Percentiles rank a stretch among this genome's conserved stretches.
Conservation (phyloP, 495 filamentous ascomycete genomes). For the Lasiosphaeria hispida region DNA sequence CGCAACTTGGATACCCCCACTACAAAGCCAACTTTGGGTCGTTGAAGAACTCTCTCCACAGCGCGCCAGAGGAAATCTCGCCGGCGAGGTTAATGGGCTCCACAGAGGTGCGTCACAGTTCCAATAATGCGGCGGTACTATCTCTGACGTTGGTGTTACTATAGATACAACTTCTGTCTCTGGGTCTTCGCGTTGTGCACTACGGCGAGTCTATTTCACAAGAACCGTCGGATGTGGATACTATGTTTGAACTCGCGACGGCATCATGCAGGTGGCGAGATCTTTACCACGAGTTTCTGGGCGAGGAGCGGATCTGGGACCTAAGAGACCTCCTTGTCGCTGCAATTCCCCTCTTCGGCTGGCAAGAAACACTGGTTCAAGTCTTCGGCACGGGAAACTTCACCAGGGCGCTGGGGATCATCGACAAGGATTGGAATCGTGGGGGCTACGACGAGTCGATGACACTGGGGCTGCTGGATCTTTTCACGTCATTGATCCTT, state of each 20-base stretch:
- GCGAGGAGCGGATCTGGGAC: conserved; percentile 22
- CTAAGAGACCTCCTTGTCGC: conserved; percentile 21
- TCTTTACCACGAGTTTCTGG: conserved; percentile 16
- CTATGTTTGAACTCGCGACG: not conserved
- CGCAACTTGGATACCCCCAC: not conserved
- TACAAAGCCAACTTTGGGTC: not conserved
- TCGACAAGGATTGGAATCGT: conserved; percentile 18
- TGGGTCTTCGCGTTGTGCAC: conserved; percentile 10
- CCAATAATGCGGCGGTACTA: not conserved
- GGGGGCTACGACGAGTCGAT: conserved; percentile 15
- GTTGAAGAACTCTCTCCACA: not conserved
- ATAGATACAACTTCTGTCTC: conserved; percentile 12
- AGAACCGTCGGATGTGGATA: not conserved
- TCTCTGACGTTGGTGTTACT: not conserved
- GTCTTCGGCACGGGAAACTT: conserved; percentile 2
- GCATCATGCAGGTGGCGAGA: conserved; percentile 8
- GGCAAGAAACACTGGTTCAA: not conserved
- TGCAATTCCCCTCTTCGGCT: conserved; percentile 13
- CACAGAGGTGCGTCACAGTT: conserved; percentile 15
- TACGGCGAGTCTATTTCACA: not conserved
- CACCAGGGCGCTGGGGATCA: not conserved
- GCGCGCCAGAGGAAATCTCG: not conserved
- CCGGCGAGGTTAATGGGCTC: conserved; percentile 8
- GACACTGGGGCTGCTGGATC: conserved; percentile 22
- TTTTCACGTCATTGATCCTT: conserved; percentile 20